Conservation (phyloP, 257 asterid genomes). For the Schizonepeta tenuifolia region DNA sequence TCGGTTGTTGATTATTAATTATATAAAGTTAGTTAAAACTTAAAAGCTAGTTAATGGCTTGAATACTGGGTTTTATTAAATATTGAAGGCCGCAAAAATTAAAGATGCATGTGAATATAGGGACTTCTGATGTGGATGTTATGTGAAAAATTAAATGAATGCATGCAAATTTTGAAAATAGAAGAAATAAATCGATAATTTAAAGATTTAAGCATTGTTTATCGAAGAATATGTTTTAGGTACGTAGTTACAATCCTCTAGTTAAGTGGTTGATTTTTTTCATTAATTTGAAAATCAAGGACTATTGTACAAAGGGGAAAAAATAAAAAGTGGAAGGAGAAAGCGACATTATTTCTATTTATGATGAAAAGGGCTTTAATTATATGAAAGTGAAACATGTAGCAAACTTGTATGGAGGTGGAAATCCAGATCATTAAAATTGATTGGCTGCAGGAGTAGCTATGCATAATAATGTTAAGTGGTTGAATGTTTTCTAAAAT, state of each 20-base stretch:
- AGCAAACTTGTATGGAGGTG: conserved; percentile 2
- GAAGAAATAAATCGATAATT: too few relatives aligned
- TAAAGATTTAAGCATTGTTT: too few relatives aligned
- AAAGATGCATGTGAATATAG: not conserved
- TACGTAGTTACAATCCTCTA: not conserved
- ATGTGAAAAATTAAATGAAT: not conserved
- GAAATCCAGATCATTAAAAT: conserved; percentile 25
- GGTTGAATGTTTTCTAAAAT: not conserved
- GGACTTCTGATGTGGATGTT: not conserved
- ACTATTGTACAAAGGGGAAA: not conserved
- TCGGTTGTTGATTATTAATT: conserved; percentile 12
- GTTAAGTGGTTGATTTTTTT: not conserved
- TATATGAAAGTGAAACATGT: conserved; percentile 39
- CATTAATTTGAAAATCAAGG: not conserved
- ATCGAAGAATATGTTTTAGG: too few relatives aligned
- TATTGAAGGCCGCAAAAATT: not conserved
- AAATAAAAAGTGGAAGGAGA: conserved; percentile 14
- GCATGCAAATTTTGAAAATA: not conserved
- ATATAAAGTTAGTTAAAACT: conserved; percentile 8
- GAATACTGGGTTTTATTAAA: not conserved
- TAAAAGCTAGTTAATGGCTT: not conserved
- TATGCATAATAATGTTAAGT: conserved; percentile 1
- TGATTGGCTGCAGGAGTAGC: conserved; percentile 23
- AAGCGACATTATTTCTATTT: conserved; percentile 28
- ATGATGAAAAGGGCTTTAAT: conserved; percentile 37